A percentile compares a stretch with the other conserved stretches of the same genome.
Evolutionary conservation across 495 filamentous ascomycete species (phyloP).

Genomic region (Lasiosphaeria miniovina): DNA sequence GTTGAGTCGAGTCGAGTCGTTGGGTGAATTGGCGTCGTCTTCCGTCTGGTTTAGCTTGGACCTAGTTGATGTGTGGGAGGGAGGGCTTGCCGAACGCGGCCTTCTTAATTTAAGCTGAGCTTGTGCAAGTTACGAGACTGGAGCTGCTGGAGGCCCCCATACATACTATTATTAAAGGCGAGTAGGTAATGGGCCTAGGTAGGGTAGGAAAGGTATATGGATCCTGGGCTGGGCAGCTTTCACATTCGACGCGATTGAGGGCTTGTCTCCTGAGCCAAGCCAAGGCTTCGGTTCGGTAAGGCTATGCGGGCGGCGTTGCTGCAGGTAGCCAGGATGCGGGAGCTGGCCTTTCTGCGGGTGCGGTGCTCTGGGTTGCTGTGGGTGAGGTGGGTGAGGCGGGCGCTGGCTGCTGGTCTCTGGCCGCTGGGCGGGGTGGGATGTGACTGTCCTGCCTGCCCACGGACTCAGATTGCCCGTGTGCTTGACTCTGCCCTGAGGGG

Average conservation of each 20-base stretch:
- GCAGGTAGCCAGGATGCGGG: neutral
- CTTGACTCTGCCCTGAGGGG: too few species aligned
- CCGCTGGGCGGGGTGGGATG: too few species aligned
- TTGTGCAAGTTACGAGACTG: neutral
- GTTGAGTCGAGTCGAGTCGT: neutral
- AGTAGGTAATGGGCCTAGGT: neutral
- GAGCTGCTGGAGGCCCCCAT: neutral
- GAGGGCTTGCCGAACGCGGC: neutral
- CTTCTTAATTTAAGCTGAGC: neutral
- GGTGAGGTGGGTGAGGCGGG: neutral
- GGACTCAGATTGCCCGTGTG: too few species aligned
- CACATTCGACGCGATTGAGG: neutral
- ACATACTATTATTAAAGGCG: neutral
- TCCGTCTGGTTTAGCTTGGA: neutral
- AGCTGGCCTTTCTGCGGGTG: neutral
- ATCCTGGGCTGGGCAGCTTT: neutral
- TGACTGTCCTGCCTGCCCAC: too few species aligned
- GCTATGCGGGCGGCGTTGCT: neutral
- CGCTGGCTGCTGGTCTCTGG: neutral
- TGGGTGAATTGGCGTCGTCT: neutral
- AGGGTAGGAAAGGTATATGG: too few species aligned
- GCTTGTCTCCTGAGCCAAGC: constrained; percentile 1
- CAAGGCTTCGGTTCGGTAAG: neutral
- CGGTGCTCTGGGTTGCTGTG: neutral
- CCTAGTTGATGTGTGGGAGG: neutral